Base-by-base conservation (phyloP, 371 early-diverging fungal genomes). In the Rhizopus arrhizus region DNA sequence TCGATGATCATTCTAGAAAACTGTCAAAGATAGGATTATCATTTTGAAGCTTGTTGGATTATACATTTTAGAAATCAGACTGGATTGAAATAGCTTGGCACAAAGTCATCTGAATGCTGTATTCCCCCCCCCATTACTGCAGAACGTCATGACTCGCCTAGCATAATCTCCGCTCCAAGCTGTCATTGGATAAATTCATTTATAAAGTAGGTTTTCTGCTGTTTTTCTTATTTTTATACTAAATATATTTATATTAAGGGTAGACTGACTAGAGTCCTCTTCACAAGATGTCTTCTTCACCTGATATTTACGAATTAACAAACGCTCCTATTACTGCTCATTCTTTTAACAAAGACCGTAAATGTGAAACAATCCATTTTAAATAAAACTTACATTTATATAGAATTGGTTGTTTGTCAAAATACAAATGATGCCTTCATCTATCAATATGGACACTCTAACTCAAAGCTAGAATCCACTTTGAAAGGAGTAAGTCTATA, bases 321-420 rank as follows among this genome's bases (percentile, higher is more conserved):
- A 84, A 80, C 61, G 77, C 81, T 16, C 93, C 94, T 65, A 91
- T 98, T 69, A 93, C 95, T 22, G 89, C 93, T 66, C 95, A 97
- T 72, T 78, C 95, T 15, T 98, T 95, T 75, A 95, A 93, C 85
- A 82, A 86, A 65, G 93, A 96, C 85, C 68, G 78, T 76, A 75
- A 71, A 73, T 71, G 9, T 29, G 34, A 41, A 22, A 41, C 16
- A 40, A 5, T 55, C 22, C 32, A n/a, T 13, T 28, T 5, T 9
- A 35, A 38, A 50, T 6, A 10, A 16, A 8, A 12, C n/a, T 6
- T 28, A 29, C 32, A 12, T 34, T 36, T 35, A 2, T 51, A 41
- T 78, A 96, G 97, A 94, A 84, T 80, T 96, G 47, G 95, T 95
- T 16, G 73, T 98, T 16, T 89, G 94, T 73, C 95, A 93, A 46